phyloP scores from a whole-genome alignment of 192 early-diverging fungal genomes.

The Ambispora gerdemannii region DNA sequence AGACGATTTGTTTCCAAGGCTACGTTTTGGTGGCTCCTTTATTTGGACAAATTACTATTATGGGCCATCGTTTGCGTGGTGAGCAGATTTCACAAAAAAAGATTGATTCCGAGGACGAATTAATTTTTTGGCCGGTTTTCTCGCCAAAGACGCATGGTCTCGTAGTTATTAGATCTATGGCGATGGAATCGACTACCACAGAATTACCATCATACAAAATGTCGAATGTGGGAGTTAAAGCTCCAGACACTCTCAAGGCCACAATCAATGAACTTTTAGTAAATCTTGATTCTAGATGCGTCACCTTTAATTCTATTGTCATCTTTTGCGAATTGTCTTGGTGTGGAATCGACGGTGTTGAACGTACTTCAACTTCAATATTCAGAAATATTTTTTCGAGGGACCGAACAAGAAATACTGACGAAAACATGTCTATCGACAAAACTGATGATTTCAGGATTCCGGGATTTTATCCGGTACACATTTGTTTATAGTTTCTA shows the following conservation, averaged over 20 bases:
- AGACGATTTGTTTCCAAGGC: conserved; percentile 53
- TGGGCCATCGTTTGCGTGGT: conserved; percentile 40
- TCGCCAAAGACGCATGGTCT: conserved; percentile 51
- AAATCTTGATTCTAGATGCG: conserved; percentile 8
- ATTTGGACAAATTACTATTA: conserved; percentile 39
- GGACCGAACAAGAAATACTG: conserved; percentile 30
- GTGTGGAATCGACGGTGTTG: conserved; percentile 48
- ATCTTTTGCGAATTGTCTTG: conserved; percentile 38
- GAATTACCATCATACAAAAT: conserved; percentile 2
- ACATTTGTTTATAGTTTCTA: conserved; percentile 29
- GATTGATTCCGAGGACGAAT: conserved; percentile 25
- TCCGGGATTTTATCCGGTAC: conserved; percentile 52
- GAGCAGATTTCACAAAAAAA: neutral
- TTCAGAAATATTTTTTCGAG: conserved; percentile 51
- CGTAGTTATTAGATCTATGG: conserved; percentile 38
- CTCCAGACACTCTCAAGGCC: conserved; percentile 11
- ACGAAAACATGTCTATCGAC: conserved; percentile 25
- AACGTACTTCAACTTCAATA: conserved; percentile 37
- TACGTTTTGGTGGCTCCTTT: conserved; percentile 44
- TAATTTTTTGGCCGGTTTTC: conserved; percentile 40
- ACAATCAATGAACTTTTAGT: conserved; percentile 18
- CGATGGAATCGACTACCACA: conserved; percentile 3
- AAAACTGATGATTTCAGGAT: conserved; percentile 27
- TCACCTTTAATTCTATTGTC: conserved; percentile 37
- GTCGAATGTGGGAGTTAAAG: conserved; percentile 23